Evolutionary conservation across 2,329 filamentous ascomycete genomes (phyloP).

Genomic region (Domatiomyces catenatus): DNA sequence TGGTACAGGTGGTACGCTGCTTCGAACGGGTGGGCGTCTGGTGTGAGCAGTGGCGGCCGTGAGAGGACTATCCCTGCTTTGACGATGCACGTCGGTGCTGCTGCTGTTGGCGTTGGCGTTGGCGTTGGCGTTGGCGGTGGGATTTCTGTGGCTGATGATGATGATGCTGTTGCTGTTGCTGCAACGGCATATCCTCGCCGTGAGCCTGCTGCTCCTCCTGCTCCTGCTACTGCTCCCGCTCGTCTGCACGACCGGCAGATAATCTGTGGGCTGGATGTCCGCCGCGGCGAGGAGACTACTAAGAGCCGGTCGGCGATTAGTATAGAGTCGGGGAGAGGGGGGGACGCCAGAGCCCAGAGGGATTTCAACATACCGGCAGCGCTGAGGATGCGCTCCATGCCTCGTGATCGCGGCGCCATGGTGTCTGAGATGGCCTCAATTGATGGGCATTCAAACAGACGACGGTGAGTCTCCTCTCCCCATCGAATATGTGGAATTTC

Average conservation of each 20-base stretch:
- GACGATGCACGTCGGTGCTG: constrained; percentile 30
- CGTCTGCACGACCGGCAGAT: constrained; percentile 16
- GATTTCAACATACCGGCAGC: constrained; percentile 6
- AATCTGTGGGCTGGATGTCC: constrained; percentile 5
- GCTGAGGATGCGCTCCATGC: constrained; percentile 9
- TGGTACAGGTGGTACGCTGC: constrained; percentile 93
- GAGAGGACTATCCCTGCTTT: constrained; percentile 67
- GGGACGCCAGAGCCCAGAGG: not conserved
- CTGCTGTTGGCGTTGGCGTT: constrained; percentile 24
- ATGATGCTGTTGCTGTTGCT: constrained; percentile 7
- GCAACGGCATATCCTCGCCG: constrained; percentile 12
- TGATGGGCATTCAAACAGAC: not conserved
- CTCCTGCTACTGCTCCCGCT: constrained; percentile 7
- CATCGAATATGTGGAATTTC: not conserved
- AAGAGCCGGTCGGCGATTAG: not conserved
- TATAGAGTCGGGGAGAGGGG: constrained; percentile 3
- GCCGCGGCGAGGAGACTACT: constrained; percentile 6
- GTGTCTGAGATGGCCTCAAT: not conserved
- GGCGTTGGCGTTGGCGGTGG: constrained; percentile 21
- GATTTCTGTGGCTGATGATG: constrained; percentile 5
- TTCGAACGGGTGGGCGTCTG: constrained; percentile 72
- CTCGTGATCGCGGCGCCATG: constrained; percentile 16
- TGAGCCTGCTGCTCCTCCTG: constrained; percentile 4
- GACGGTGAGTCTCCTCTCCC: too few relatives aligned
- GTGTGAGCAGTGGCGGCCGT: constrained; percentile 73